phyloP scores from a whole-genome alignment of 1,139 yeast genomes.

The Chernovozyma sophiae-reginae region DNA sequence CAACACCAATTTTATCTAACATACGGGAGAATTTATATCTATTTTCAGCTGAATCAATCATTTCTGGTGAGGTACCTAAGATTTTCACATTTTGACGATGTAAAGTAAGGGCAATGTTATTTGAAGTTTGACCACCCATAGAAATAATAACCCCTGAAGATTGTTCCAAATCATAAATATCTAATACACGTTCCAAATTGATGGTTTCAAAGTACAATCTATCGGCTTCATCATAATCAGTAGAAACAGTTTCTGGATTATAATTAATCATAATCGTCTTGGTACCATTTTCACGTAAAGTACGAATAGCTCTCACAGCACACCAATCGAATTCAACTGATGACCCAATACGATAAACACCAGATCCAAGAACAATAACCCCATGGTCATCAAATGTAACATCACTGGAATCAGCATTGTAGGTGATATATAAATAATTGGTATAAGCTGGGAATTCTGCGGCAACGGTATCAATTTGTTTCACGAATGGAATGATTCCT shows the following conservation, averaged over 20 bases:
- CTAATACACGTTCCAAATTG: constrained; percentile 90
- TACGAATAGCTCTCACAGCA: constrained; percentile 93
- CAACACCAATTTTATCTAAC: constrained; percentile 95
- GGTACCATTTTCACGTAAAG: constrained; percentile 79
- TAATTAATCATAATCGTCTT: constrained; percentile 97
- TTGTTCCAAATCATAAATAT: constrained; percentile 89
- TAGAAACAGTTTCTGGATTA: constrained; percentile 97
- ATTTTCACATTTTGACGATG: constrained; percentile 95
- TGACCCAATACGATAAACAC: constrained; percentile 93
- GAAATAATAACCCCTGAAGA: constrained; percentile 92
- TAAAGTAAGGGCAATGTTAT: constrained; percentile 90
- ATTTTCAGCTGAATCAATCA: constrained; percentile 98
- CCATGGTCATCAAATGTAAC: constrained; percentile 82
- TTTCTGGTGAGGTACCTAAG: constrained; percentile 95
- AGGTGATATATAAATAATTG: constrained; percentile 91
- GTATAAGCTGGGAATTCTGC: constrained; percentile 98
- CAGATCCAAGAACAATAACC: constrained; percentile 87
- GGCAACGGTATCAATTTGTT: constrained; percentile 97
- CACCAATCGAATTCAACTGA: constrained; percentile 97
- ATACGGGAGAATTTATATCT: constrained; percentile 97
- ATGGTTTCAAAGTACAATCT: constrained; percentile 95
- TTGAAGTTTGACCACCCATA: constrained; percentile 99
- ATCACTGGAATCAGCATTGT: constrained; percentile 90
- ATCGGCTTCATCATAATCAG: constrained; percentile 98
- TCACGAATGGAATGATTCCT: constrained; percentile 88